Evolutionary conservation across 2,329 filamentous ascomycete genomes (phyloP).

Genomic region (Alternaria brassicae): DNA sequence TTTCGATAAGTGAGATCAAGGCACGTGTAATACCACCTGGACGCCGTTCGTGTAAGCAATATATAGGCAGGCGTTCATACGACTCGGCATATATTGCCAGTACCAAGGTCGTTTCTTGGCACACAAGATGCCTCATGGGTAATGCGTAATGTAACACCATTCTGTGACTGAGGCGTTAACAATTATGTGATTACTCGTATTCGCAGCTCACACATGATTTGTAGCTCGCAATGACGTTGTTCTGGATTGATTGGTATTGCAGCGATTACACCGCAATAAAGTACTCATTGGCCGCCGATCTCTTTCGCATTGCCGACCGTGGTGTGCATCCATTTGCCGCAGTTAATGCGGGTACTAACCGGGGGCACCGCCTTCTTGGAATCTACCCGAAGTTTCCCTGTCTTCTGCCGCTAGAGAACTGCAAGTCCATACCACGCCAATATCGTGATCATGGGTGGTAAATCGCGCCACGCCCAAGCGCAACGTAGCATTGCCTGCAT

Average conservation of each 20-base stretch:
- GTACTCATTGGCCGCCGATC: neutral
- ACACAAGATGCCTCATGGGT: neutral
- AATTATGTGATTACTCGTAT: neutral
- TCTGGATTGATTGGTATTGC: neutral
- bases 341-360: slow-evolving; percentile 6
- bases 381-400: neutral
- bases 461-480: neutral
- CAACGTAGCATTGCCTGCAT: neutral
- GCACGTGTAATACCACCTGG: neutral
- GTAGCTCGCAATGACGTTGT: neutral
- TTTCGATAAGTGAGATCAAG: neutral
- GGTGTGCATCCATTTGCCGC: slow-evolving; percentile 3
- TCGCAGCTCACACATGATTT: neutral
- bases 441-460: neutral
- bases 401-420: slow-evolving; percentile 4
- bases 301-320: neutral
- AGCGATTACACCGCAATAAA: slow-evolving; percentile 5
- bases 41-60: neutral
- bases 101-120: neutral
- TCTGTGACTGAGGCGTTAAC: neutral
- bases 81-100: neutral
- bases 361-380: neutral
- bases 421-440: neutral
- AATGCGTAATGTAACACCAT: neutral
- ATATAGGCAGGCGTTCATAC: neutral